Base-by-base conservation (phyloP, 345 rosid species). In the Pelargonium nanum region DNA sequence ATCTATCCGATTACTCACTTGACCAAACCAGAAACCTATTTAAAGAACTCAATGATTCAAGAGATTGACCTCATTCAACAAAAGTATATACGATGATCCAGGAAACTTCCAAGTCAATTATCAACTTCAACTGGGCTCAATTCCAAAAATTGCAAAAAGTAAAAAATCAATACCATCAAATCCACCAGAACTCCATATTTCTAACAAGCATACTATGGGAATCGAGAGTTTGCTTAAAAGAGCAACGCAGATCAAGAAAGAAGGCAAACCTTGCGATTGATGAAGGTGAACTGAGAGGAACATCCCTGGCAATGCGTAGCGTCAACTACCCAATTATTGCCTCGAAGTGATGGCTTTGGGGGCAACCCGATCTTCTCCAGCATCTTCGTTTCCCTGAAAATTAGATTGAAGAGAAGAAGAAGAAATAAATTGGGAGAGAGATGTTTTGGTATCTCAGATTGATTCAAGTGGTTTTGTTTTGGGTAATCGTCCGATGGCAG, bases 291-390 rank as follows among this genome's bases (percentile, higher is more conserved):
- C 61, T 75, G 97, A 56, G 90, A 87, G 58, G 96, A 75, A 70
- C 99, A 93, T 60, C 96, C 97, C 75, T 90, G 99, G 75, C 99
- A 93, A 70, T 93, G 90, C 24, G 99, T 67, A 50, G 92, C 87
- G 57, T 89, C 99, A 0, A 77, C 85, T 20, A 84, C 99, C 96
- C 99, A 89, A 68, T 24, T 75, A 51, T 26, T 87, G 66, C 97
- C 96, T 56, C 97, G 78, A 45, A 72, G 53, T 24, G 99, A 87
- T 13, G 97, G 97, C 74, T 81, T 93, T 68, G 87, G 75, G 21
- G 99, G 96, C 69, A 89, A 78, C 21, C 99, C 88, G 67, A 87
- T 87, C 84, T 89, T 93, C 83, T 89, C 94, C 85, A 93, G 71
- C 97, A 89, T 79, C 67, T 25, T 55, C 57, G 60, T 40, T 40